Evolutionary conservation across 2,329 filamentous ascomycete species (phyloP), one percentile per base, ranked within the genome.

Genomic region (Chaetomium strumarium): DNA sequence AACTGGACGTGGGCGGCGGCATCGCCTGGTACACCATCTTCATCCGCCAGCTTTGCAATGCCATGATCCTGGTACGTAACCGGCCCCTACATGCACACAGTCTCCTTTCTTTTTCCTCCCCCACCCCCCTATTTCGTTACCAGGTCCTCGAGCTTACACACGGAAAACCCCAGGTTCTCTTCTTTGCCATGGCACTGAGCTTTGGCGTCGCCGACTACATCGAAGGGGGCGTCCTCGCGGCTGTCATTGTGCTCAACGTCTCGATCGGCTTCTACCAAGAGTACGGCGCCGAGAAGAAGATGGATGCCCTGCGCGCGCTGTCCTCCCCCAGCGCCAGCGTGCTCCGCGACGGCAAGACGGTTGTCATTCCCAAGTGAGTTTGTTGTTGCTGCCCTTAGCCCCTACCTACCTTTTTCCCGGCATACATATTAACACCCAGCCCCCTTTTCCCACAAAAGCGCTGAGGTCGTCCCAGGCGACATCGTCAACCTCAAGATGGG

Each of bases 171-270:
- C 67, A 88, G 85, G 84, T 90, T 45, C 78, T 92, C 47, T 75
- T 88, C 49, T 85, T 91, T 62, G 86, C 86, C 62, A 89, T 90
- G 84, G 84, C 80, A 42, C 75, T 84, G 38, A 83, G 80, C 55
- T 87, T 85, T 66, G 81, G 77, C 56, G 84, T 87, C 56, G 69
- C 75, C 41, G 84, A 70, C 31, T 64, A 61, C 24, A 56, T 69
- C 34, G 68, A 70, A 55, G 68, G 66, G 36, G 61, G 62, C 19
- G 67, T 70, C 7, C 60, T 70, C 17, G 64, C 63, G 2, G 64
- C 59, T 14, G 66, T 70, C 55, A 69, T 70, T 54, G 64, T 81
- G 34, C 76, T 88, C 62, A 88, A 88, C 62, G 84, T 86, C 43
- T 75, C 79, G 41, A 84, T 87, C 59, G 84, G 83, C 0, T 85